Conservation (phyloP, 2,329 filamentous ascomycete species). For the Ascochyta lentis region DNA sequence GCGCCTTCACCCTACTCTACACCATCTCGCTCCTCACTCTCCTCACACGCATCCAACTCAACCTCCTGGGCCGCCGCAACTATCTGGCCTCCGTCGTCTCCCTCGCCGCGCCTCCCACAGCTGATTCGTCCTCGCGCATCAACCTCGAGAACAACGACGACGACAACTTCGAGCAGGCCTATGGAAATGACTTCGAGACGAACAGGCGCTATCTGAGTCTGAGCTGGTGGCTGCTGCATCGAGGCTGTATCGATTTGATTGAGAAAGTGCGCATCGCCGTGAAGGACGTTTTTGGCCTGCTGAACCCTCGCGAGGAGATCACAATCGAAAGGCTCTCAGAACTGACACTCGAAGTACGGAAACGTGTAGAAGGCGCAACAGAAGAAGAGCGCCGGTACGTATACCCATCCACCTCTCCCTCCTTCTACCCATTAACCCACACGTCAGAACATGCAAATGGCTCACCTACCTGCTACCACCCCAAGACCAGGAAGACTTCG, state of each 20-base stretch:
- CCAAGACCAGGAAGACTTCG: conserved; percentile 76
- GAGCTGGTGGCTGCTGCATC: conserved; percentile 96
- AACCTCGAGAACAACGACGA: conserved; percentile 93
- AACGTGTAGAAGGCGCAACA: conserved; percentile 79
- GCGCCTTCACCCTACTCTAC: conserved; percentile 91
- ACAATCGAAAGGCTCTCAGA: conserved; percentile 80
- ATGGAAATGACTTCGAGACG: conserved; percentile 93
- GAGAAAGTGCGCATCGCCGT: conserved; percentile 84
- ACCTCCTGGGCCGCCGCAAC: conserved; percentile 91
- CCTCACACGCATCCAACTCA: conserved; percentile 93
- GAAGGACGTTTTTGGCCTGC: conserved; percentile 83
- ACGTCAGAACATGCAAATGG: conserved; percentile 69
- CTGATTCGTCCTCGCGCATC: conserved; percentile 75
- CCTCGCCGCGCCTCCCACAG: conserved; percentile 72
- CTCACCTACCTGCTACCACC: conserved; percentile 83
- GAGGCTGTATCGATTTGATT: conserved; percentile 84
- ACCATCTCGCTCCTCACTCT: conserved; percentile 87
- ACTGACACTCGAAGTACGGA: conserved; percentile 82
- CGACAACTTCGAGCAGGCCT: conserved; percentile 78
- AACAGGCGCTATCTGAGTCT: conserved; percentile 95
- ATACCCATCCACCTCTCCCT: background rate
- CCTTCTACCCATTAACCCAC: conserved; percentile 15
- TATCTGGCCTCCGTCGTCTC: conserved; percentile 96
- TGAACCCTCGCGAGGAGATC: conserved; percentile 89
- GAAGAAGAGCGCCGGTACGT: conserved; percentile 65